phyloP scores from a whole-genome alignment of 2,329 filamentous ascomycete genomes.

The Chaetomium sp. region DNA sequence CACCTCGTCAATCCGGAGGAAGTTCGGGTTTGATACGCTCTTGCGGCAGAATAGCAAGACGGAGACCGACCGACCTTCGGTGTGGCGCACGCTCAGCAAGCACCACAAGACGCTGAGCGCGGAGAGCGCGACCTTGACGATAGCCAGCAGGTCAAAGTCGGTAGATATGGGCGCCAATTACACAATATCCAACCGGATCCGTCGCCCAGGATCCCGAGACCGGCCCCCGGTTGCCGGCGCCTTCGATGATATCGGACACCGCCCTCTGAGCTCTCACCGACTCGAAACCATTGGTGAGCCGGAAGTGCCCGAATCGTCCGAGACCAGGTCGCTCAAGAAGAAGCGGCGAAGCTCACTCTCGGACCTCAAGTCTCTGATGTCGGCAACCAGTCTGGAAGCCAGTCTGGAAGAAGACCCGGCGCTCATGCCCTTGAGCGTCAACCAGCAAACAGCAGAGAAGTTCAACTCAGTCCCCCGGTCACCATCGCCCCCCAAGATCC shows the following conservation, averaged over 20 bases:
- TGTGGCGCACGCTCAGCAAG: constrained; percentile 90
- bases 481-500: constrained; percentile 44
- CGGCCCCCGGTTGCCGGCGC: constrained; percentile 63
- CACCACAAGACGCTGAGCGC: constrained; percentile 63
- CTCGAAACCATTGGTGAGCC: constrained; percentile 64
- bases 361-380: constrained; percentile 71
- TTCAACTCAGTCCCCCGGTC: constrained; percentile 56
- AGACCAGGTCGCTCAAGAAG: constrained; percentile 58
- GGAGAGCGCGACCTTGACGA: constrained; percentile 66
- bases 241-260: constrained; percentile 57
- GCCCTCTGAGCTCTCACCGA: constrained; percentile 61
- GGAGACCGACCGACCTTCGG: constrained; percentile 70
- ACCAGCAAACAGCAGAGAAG: constrained; percentile 58
- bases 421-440: constrained; percentile 53
- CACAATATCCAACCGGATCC: constrained; percentile 51
- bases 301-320: constrained; percentile 45
- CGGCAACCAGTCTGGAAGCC: constrained; percentile 59
- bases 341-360: constrained; percentile 92
- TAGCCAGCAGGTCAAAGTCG: constrained; percentile 71
- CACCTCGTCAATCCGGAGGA: constrained; percentile 79
- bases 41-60: constrained; percentile 78
- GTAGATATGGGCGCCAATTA: constrained; percentile 65
- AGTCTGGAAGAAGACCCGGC: constrained; percentile 46
- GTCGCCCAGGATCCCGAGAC: constrained; percentile 60
- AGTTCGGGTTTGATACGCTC: constrained; percentile 78